Evolutionary conservation across 805 yeast genomes (phyloP), one percentile per base, ranked within the genome.

Genomic region (Saccharomycopsis sp.): DNA sequence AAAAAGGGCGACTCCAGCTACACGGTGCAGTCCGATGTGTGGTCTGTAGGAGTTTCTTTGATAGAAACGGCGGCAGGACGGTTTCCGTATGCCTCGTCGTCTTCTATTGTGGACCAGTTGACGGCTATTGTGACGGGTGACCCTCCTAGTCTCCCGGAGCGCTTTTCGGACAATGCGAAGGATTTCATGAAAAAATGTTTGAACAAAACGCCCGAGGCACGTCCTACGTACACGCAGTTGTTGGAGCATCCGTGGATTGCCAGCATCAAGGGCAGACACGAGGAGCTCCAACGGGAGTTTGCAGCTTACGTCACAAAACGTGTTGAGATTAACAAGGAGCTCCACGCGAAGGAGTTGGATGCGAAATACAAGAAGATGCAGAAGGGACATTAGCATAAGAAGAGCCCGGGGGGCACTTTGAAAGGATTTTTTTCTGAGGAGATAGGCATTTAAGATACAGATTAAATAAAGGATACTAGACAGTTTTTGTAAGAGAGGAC

Each of bases 111-210:
- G 66, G 86, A 94, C 4, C 99, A 94, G 72, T 78, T 94, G 63
- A 86, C 90, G 71, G 98, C 97, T 2, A 94, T 94, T 66, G 97
- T 94, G n/a, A 95, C 89, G 68, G 97, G 96, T 9, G 91, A 87
- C 24, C 90, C 97, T 2, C 97, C 97, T n/a, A 74, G 75, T 51
- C 74, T 91, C 55, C 91, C 91, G 16, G 71, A 76, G 1, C 73
- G 71, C 64, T 94, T 81, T 68, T 81, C 91, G 1, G 69, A 75
- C n/a, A 86, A 85, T 54, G 98, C 97, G 0, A 85, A 83, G 64
- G 82, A 84, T 62, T 94, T 94, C 70, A 96, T 92, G 9, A 76
- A 77, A 12, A 78, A 81, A 59, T 88, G 94, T 71, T 75, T 94
- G 57, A 84, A 84, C 65, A 94, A 92, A 72, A 80, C 80, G 57